A percentile compares a stretch with the other conserved stretches of the same genome.
Conservation (phyloP, 306 rosid species). For the Cucumis hystrix region DNA sequence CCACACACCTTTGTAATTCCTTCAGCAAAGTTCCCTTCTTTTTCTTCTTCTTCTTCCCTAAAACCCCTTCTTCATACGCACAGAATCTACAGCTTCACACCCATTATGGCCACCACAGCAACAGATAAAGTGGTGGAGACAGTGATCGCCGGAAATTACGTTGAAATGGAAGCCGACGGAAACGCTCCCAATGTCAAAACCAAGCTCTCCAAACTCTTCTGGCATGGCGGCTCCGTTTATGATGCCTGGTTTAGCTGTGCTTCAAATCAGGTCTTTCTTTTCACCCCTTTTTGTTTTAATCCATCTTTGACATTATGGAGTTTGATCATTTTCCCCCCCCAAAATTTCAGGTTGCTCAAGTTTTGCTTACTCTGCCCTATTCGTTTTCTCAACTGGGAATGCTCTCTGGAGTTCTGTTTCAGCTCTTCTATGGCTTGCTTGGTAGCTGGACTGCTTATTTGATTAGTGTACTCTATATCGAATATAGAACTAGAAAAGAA, state of each 20-base stretch:
- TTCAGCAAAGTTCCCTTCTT: not conserved
- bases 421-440: conserved; percentile 72
- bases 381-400: conserved; percentile 94
- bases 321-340: not conserved
- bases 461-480: conserved; percentile 80
- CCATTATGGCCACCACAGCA: conserved; percentile 20
- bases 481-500: conserved; percentile 92
- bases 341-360: conserved; percentile 83
- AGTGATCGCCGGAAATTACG: conserved; percentile 67
- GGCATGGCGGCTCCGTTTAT: conserved; percentile 96
- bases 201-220: conserved; percentile 51
- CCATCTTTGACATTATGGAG: not conserved
- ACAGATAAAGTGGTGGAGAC: conserved; percentile 64
- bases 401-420: conserved; percentile 84
- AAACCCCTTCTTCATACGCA: not conserved
- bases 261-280: conserved; percentile 62
- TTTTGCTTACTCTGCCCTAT: conserved; percentile 86
- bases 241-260: conserved; percentile 99
- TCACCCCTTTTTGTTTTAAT: not conserved
- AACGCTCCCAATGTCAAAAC: conserved; percentile 40
- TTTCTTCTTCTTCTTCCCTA: not conserved
- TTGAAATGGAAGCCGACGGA: conserved; percentile 85
- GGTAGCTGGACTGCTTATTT: conserved; percentile 99
- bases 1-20: not conserved
- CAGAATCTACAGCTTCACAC: not conserved